Conservation (phyloP, 192 early-diverging fungal species). For the Entomortierella parvispora region DNA sequence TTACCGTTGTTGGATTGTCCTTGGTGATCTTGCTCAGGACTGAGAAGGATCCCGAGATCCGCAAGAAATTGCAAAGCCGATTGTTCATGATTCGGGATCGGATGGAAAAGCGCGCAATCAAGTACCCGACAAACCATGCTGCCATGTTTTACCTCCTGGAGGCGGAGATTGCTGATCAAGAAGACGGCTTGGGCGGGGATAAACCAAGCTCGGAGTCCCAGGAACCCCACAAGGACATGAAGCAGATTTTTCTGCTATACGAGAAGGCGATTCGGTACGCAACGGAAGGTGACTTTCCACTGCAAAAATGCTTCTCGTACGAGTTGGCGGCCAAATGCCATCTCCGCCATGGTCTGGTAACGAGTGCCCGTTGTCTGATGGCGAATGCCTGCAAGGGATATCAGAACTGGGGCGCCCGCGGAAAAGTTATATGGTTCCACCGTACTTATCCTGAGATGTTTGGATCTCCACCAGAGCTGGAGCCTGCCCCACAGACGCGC, state of each 20-base stretch:
- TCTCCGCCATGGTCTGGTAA: conserved; percentile 27
- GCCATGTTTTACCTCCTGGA: conserved; percentile 46
- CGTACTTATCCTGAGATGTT: conserved; percentile 34
- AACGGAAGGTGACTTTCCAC: conserved; percentile 25
- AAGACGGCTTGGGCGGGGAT: not conserved
- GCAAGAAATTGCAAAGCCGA: not conserved
- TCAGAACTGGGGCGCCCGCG: conserved; percentile 44
- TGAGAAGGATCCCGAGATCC: conserved; percentile 15
- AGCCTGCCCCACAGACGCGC: conserved; percentile 1
- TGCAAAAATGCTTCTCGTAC: conserved; percentile 22
- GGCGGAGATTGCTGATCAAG: conserved; percentile 45
- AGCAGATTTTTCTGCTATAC: conserved; percentile 21
- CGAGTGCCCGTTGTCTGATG: conserved; percentile 35
- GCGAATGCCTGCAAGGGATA: conserved; percentile 26
- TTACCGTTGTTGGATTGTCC: conserved; percentile 33
- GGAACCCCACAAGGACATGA: not conserved
- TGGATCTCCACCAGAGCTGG: conserved; percentile 17
- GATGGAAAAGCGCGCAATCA: conserved; percentile 22
- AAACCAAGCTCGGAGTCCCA: too few species aligned
- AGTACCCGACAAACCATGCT: conserved; percentile 45
- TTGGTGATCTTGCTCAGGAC: conserved; percentile 28
- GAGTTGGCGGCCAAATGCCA: conserved; percentile 42
- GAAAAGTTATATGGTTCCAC: conserved; percentile 37
- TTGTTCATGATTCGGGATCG: conserved; percentile 19
- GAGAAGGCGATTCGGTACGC: conserved; percentile 41